Evolutionary conservation across 371 early-diverging fungal genomes (phyloP), one percentile per base, ranked within the genome.

Genomic region (Rhizopus sp.): DNA sequence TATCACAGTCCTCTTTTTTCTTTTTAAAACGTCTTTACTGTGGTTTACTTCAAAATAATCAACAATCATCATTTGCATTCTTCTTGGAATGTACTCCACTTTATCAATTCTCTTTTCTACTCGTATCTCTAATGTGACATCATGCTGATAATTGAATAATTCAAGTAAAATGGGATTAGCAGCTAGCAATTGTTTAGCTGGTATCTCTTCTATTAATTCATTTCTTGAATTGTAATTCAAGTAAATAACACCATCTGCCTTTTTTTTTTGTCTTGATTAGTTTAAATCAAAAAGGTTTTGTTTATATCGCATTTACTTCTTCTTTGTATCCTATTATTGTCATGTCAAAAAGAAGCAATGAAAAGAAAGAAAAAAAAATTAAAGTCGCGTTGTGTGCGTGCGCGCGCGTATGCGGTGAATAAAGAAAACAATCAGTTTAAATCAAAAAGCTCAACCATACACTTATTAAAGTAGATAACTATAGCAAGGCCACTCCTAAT

Each of bases 11-110:
- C 8, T 6, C 9, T 23, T 5, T 30, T 8, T 1, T 30, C 10
- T 47, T 3, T 10, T 30, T 47, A 15, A 17, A 8, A 9, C 7
- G n/a, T 10, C 9, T 37, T 37, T 55, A 66, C 66, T 13, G 17
- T 55, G 58, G 4, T 51, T 62, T 3, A 62, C 66, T 52, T 66
- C 66, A 30, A 66, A 57, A 33, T 66, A 66, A 44, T 66, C 66
- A 15, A 59, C 52, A 29, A 66, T 58, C 59, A 62, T 61, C 34
- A 59, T 17, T 48, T 64, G 64, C 45, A 52, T 50, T 37, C 53
- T 4, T 34, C 40, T 55, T 7, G 64, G 56, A 17, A 55, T 55
- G 8, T n/a, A 9, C 5, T 50, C 55, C 3, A 7, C 15, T 5
- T 37, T 55, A 29, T 49, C 38, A 2, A 55, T 8, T 30, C 37